phyloP scores from a whole-genome alignment of 2,329 filamentous ascomycete species.

The Fusarium nematophilum region DNA sequence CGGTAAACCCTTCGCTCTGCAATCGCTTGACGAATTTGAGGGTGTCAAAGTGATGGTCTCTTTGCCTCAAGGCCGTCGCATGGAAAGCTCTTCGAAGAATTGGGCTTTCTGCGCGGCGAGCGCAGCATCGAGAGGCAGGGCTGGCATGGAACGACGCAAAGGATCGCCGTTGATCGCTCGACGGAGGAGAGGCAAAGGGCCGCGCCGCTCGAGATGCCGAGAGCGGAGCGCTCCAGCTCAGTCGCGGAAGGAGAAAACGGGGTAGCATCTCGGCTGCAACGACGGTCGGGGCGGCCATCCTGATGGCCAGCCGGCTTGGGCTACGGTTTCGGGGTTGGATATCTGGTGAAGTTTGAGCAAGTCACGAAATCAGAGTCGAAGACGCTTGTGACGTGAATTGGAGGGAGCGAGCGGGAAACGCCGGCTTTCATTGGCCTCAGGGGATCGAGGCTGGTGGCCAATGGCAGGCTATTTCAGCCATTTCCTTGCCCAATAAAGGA shows the following conservation, averaged over 20 bases:
- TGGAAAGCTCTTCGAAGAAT: conserved; percentile 69
- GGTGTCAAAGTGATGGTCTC: conserved; percentile 98
- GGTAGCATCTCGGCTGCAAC: conserved; percentile 57
- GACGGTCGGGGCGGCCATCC: conserved; percentile 44
- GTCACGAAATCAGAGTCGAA: conserved; percentile 29
- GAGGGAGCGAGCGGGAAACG: conserved; percentile 36
- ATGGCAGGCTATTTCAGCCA: conserved; percentile 14
- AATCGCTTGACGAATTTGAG: conserved; percentile 95
- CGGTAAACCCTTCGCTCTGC: conserved; percentile 91
- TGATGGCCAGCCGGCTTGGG: background rate
- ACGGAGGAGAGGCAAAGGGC: conserved; percentile 32
- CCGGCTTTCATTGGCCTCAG: conserved; percentile 42
- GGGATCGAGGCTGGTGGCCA: conserved; percentile 11
- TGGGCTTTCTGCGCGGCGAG: conserved; percentile 28
- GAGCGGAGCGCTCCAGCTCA: conserved; percentile 61
- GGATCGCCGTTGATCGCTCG: conserved; percentile 28
- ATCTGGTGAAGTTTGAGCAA: conserved; percentile 23
- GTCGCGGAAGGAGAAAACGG: conserved; percentile 64
- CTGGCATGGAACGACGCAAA: conserved; percentile 36
- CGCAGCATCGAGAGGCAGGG: conserved; percentile 20
- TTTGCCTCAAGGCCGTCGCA: conserved; percentile 65
- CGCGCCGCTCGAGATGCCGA: conserved; percentile 40
- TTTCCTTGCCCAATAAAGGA: conserved; percentile 26
- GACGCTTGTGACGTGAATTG: conserved; percentile 36
- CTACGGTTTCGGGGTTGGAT: conserved; percentile 3